phyloP scores from a whole-genome alignment of 306 rosid species.

The Hylodesmum podocarpum region DNA sequence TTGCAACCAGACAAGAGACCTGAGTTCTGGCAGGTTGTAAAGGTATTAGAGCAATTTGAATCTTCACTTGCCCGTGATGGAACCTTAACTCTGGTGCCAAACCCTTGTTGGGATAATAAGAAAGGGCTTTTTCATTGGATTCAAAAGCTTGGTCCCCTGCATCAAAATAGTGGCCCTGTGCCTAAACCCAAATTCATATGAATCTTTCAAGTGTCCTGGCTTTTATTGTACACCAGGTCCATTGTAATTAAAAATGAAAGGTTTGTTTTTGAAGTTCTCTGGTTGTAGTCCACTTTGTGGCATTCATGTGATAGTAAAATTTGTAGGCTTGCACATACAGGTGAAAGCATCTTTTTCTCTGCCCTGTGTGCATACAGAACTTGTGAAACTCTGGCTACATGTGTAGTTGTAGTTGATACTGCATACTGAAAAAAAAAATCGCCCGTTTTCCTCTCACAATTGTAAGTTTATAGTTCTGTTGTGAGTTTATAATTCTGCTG shows the following conservation, averaged over 20 bases:
- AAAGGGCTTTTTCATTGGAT: conserved; percentile 90
- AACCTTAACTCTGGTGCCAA: conserved; percentile 53
- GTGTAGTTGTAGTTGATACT: conserved; percentile 1
- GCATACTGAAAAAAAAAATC: neutral
- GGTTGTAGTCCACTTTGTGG: conserved; percentile 36
- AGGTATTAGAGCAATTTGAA: conserved; percentile 79
- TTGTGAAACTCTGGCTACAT: conserved; percentile 6
- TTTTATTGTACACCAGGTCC: conserved; percentile 54
- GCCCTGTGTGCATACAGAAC: conserved; percentile 1
- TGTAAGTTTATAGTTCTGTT: neutral
- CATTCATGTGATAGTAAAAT: conserved; percentile 40
- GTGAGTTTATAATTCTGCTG: neutral
- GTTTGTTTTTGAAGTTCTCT: conserved; percentile 47
- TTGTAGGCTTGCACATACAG: conserved; percentile 41
- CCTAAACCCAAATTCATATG: conserved; percentile 83
- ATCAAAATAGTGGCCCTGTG: conserved; percentile 45
- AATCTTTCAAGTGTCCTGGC: conserved; percentile 47
- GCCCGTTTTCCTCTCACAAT: neutral
- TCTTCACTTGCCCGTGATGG: conserved; percentile 71
- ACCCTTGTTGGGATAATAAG: conserved; percentile 62
- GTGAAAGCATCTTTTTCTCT: conserved; percentile 35
- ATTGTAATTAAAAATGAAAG: conserved; percentile 62
- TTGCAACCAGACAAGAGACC: conserved; percentile 80
- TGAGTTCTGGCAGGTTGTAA: conserved; percentile 89
- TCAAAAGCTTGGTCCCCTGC: conserved; percentile 80